Percentiles rank a stretch among this genome's conserved stretches.
These are phyloP conservation scores for Puccinia polysora DNA, from an alignment of 1,284 basidiomycete species.

Conservation along the genomic window DNA sequence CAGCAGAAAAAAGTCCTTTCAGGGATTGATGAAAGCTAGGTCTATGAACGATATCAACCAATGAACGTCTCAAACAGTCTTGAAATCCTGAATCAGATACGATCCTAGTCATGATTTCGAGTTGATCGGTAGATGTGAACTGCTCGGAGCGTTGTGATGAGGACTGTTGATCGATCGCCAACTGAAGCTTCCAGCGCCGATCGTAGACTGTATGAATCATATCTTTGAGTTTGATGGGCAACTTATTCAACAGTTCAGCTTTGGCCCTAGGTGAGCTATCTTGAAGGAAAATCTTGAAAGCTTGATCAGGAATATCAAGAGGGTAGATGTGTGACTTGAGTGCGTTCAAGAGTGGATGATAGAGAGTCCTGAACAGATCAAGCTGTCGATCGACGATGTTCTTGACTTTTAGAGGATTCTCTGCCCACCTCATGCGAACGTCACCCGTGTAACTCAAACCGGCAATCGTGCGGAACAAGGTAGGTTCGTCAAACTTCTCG, in stretches of 20 bases:
- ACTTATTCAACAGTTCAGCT: slow-evolving; percentile 29
- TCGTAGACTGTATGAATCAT: slow-evolving; percentile 11
- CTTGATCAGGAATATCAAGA: background rate
- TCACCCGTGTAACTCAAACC: slow-evolving; percentile 84
- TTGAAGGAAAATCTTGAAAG: background rate
- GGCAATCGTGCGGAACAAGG: slow-evolving; percentile 80
- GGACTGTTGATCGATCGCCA: background rate
- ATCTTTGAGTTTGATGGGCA: slow-evolving; percentile 31
- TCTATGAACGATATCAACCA: slow-evolving; percentile 69
- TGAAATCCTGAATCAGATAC: slow-evolving; percentile 1
- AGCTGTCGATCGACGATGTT: slow-evolving; percentile 84
- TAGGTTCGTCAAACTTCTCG: slow-evolving; percentile 65
- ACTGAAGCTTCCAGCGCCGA: slow-evolving; percentile 30
- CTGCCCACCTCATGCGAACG: slow-evolving; percentile 86
- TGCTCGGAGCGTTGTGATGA: background rate
- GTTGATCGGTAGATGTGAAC: slow-evolving; percentile 6
- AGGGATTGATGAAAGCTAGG: slow-evolving; percentile 77
- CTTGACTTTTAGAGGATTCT: slow-evolving; percentile 87
- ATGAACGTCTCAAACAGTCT: slow-evolving; percentile 57
- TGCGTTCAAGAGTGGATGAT: slow-evolving; percentile 70
- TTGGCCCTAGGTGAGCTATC: slow-evolving; percentile 3
- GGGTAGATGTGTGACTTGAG: slow-evolving; percentile 57
- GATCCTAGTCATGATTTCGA: slow-evolving; percentile 16
- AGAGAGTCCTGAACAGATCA: slow-evolving; percentile 78
- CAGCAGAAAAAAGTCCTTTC: slow-evolving; percentile 81